These are phyloP conservation scores for Lipomyces lipofer DNA, from an alignment of 805 yeast species.

Conservation along the genomic window DNA sequence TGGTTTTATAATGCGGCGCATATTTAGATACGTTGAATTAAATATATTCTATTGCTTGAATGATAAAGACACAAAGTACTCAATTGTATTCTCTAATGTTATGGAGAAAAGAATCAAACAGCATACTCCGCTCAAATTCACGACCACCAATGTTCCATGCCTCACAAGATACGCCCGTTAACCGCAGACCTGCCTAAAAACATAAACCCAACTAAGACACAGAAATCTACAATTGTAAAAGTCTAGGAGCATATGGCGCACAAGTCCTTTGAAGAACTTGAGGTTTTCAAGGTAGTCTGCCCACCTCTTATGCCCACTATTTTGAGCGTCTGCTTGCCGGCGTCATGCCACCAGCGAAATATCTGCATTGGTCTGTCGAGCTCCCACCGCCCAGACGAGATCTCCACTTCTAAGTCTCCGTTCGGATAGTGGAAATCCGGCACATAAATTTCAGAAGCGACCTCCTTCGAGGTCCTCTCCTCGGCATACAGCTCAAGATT, in stretches of 20 bases:
- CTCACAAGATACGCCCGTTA: no score
- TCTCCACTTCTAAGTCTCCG: slow-evolving; percentile 50
- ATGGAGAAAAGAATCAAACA: no score
- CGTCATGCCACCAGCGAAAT: slow-evolving; percentile 70
- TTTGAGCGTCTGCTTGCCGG: slow-evolving; percentile 44
- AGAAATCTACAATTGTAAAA: background rate
- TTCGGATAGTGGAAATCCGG: slow-evolving; percentile 72
- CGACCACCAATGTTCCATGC: no score
- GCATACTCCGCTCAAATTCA: no score
- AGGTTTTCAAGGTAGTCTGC: slow-evolving; percentile 1
- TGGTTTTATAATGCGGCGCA: background rate
- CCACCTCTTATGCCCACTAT: slow-evolving; percentile 25
- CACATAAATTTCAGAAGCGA: slow-evolving; percentile 62
- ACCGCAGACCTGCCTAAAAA: no score
- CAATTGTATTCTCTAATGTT: no score
- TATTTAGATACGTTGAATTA: no score
- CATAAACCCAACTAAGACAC: background rate
- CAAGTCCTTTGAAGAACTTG: background rate
- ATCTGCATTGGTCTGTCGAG: slow-evolving; percentile 54
- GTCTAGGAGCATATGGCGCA: background rate
- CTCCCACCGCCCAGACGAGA: slow-evolving; percentile 58
- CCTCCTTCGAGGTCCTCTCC: slow-evolving; percentile 4
- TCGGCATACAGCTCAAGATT: slow-evolving; percentile 42
- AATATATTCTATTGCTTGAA: no score
- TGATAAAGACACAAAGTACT: no score